Base-by-base conservation (phyloP, 2,329 filamentous ascomycete genomes). In the Cladosporium velox region DNA sequence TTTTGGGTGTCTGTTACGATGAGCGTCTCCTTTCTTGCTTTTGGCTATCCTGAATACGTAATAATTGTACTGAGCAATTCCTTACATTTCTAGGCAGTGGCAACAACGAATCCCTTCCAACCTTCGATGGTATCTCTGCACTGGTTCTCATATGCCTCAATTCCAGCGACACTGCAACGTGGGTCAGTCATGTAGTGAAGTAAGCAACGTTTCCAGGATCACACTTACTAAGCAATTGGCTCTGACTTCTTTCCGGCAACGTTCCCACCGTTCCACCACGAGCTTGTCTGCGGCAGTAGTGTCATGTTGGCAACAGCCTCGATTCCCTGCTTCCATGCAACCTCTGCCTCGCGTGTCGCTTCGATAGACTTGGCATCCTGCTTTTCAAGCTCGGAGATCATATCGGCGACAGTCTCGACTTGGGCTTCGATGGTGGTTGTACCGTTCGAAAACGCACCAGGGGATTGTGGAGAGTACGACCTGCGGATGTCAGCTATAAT, bases 371-470 rank as follows among this genome's bases (percentile, higher is more conserved):
- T 76, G 65, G 81, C 78, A 15, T 73, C 73, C 32, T 80, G 74
- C 11, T 77, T 73, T 47, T 72, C 70, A 7, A 77, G 68, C 70
- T 77, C 77, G 61, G 76, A 73, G 68, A 83, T 78, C 24, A 77
- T 75, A 59, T 81, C 78, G 35, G 80, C 77, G 49, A 82, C 79
- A 73, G 78, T 82, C 60, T 82, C 79, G 18, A 77, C 78, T 68
- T 83, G 80, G 2, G 76, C 73, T 67, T 82, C 80, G 32, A 81
- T 74, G 67, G 79, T 81, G 30, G 75, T 79, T 2, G 80, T 80
- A 0, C 81, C 80, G 64, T 83, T 83, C 59, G 76, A 77, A 70
- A 82, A 81, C 2, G 80, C 80, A 0, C 80, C 82, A 0, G 80
- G 81, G 0, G 79, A 80, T 66, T 65, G 64, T 2, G 64, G 64